These are phyloP conservation scores for Leccinum imitatum DNA, from an alignment of 768 basidiomycete species.

Conservation along the genomic window DNA sequence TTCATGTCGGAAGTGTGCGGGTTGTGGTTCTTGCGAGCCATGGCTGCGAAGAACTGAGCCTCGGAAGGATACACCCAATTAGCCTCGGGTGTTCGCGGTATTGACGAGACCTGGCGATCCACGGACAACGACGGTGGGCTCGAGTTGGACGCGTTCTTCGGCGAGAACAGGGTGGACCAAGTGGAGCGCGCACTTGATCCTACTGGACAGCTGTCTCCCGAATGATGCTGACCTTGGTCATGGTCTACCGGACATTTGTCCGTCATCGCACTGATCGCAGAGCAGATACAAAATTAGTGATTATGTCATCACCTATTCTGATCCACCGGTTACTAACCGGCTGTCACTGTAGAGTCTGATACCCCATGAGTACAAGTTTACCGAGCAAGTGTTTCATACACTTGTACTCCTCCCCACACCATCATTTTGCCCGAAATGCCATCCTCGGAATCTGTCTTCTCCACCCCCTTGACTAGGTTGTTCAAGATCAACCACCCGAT, in stretches of 20 bases:
- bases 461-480: slow-evolving; percentile 70
- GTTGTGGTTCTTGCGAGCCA: slow-evolving; percentile 91
- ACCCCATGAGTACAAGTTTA: not conserved
- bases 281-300: not conserved
- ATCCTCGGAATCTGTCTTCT: slow-evolving; percentile 61
- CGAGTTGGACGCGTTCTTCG: slow-evolving; percentile 8
- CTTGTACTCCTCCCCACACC: not conserved
- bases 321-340: not conserved
- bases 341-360: not conserved
- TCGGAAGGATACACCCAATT: slow-evolving; percentile 99
- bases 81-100: slow-evolving; percentile 67
- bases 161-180: slow-evolving; percentile 38
- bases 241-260: slow-evolving; percentile 54
- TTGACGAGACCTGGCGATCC: slow-evolving; percentile 83
- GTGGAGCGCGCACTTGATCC: slow-evolving; percentile 52
- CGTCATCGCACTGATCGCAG: slow-evolving; percentile 17
- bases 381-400: not conserved
- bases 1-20: slow-evolving; percentile 89
- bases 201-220: slow-evolving; percentile 57
- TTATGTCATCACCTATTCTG: slow-evolving; percentile 17
- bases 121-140: slow-evolving; percentile 48
- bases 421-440: slow-evolving; percentile 47
- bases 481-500: slow-evolving; percentile 83
- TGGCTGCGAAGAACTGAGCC: slow-evolving; percentile 97
- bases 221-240: slow-evolving; percentile 15